Base-by-base conservation (phyloP, 768 basidiomycete species). In the Galerina marginata region DNA sequence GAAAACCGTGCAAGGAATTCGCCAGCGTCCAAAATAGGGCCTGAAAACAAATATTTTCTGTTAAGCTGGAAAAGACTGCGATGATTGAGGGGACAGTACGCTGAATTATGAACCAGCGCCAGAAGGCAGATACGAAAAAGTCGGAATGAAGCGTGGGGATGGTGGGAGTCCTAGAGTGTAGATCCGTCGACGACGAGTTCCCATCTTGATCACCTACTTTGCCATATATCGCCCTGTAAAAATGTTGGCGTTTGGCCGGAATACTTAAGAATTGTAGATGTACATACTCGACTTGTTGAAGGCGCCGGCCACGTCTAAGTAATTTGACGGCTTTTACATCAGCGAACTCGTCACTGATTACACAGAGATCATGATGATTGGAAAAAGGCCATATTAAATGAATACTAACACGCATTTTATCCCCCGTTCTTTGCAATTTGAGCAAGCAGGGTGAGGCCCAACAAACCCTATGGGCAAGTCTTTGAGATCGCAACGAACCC, bases 401-500 rank as follows among this genome's bases (percentile, higher is more conserved):
- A 43, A 12, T 15, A 85, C 93, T 67, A 80, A 95, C 93, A 96
- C 90, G 91, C 95, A 96, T 83, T 93, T 92, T 39, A 95, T 83
- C 23, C 87, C 88, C 45, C 95, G 89, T 72, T 96, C 93, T 67
- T 81, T 87, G 75, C 95, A 97, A 72, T 96, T 96, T 7, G 93
- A 91, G 74, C 95, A 97, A 9, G 86, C 82, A 2, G 83, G 79
- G 65, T 74, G 74, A 46, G 75, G 72, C 16, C 79, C 79, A 9
- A 80, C 71, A n/a, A 79, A 72, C 47, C 82, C 75, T 42, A 86
- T 75, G 54, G 86, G 82, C 44, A 89, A 79, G 74, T 96, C 93
- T 72, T 96, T 96, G 57, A 96, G 84, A 79, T 96, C 95, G 71
- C 95, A 97, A 56, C 93, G 92, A 20, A 97, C 95, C 71, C 93